Evolutionary conservation across 179 eudicot genomes (phyloP), one percentile per base, ranked within the genome.

Genomic region (Beta lomatogona): DNA sequence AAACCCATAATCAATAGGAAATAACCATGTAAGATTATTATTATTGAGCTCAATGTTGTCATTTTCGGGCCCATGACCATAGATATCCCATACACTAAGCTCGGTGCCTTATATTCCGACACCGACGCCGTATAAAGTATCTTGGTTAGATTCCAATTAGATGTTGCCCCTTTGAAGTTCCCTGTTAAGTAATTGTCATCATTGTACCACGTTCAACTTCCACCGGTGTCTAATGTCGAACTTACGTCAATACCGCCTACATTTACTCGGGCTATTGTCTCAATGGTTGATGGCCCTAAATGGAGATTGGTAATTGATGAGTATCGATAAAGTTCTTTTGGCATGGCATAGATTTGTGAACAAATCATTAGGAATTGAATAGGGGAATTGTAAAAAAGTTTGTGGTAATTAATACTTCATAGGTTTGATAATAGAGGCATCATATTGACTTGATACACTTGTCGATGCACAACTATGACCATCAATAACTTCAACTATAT

Each of bases 101-200:
- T 59, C 0, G 90, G 90, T 4, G 92, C 89, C 1, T 82, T 66
- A 68, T 88, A 25, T 10, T 22, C 18, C 0, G 90, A 87, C 1
- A 64, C 69, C 68, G 60, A 7, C 3, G 4, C 10, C 5, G 44
- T 64, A n/a, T 64, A 25, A 22, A 9, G 41, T 6, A 64, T 25
- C 41, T 64, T 64, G 19, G 64, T 11, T 9, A 5, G 18, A 0
- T 15, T 69, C 5, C 0, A 0, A 12, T 64, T 64, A n/a, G 68
- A 16, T 14, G 8, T 36, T 9, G 22, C 52, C 19, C 72, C 72
- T 1, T 5, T 14, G 10, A 68, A 68, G 10, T 36, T 16, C 18
- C 5, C 10, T 0, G 6, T 6, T 48, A 68, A 0, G 72, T 36
- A 36, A 15, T 6, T 3, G n/a, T 41, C 72, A n/a, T 68, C 72